Percentiles rank a stretch among this genome's conserved stretches.
phyloP scores from a whole-genome alignment of 140 eudicot species.

The Stevia rebaudiana region DNA sequence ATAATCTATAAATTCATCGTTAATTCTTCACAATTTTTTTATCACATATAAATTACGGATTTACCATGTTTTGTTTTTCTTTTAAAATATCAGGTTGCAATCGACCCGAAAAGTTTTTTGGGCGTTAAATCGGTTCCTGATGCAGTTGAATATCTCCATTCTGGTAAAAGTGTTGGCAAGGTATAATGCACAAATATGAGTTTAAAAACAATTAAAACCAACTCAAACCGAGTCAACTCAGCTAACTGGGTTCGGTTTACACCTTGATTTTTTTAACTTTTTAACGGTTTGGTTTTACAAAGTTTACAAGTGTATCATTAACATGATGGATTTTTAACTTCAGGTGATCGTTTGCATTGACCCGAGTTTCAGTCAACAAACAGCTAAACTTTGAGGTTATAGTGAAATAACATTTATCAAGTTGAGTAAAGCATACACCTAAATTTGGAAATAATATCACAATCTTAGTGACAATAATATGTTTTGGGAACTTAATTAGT shows the following conservation, averaged over 20 bases:
- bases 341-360: slow-evolving; percentile 90
- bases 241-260: no score
- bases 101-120: slow-evolving; percentile 70
- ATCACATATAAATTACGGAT: background rate
- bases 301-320: background rate
- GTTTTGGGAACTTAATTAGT: background rate
- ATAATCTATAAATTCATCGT: background rate
- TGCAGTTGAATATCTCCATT: slow-evolving; percentile 96
- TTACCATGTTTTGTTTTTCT: background rate
- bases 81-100: slow-evolving; percentile 41
- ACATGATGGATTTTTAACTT: background rate
- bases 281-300: no score
- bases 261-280: background rate
- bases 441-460: background rate
- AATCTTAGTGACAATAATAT: background rate
- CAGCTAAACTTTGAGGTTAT: slow-evolving; percentile 48
- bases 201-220: background rate
- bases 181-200: slow-evolving; percentile 31
- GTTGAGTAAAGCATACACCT: slow-evolving; percentile 7
- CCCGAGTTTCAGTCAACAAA: slow-evolving; percentile 50
- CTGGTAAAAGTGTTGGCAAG: slow-evolving; percentile 96
- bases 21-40: background rate
- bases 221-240: background rate
- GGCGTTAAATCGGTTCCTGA: slow-evolving; percentile 78
- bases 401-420: slow-evolving; percentile 8